Conservation (phyloP, 106 monocot genomes). For the Dendrobium chrysotoxum region DNA sequence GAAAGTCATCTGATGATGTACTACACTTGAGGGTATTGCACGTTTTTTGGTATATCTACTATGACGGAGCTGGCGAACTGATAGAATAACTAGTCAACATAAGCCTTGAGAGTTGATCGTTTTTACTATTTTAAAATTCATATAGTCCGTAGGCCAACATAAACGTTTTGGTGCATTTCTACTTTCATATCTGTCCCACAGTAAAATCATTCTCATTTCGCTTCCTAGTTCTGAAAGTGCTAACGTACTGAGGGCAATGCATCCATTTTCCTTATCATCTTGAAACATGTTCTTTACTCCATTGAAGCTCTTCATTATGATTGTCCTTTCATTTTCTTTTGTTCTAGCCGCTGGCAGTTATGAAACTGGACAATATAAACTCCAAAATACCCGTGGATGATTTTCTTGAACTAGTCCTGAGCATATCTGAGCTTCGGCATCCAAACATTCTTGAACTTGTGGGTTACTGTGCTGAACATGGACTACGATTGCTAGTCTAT, state of each 20-base stretch:
- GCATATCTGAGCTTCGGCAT: constrained; percentile 71
- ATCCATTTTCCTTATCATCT: not conserved
- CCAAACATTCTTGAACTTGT: constrained; percentile 82
- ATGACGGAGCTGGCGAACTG: not conserved
- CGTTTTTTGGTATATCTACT: not conserved
- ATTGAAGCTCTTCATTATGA: not conserved
- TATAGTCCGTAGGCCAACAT: not conserved
- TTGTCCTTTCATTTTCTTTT: constrained; percentile 6
- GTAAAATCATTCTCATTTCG: not conserved
- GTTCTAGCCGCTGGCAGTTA: constrained; percentile 65
- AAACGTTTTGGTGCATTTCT: not conserved
- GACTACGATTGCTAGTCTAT: constrained; percentile 75
- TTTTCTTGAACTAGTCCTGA: constrained; percentile 66
- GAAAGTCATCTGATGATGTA: not conserved
- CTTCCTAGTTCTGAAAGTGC: not conserved
- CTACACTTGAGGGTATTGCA: not conserved
- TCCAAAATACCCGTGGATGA: constrained; percentile 57
- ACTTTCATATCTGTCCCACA: not conserved
- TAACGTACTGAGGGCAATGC: not conserved
- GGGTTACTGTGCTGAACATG: constrained; percentile 94
- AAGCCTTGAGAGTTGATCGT: not conserved
- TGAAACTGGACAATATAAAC: constrained; percentile 76
- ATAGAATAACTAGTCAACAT: not conserved
- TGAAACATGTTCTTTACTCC: not conserved
- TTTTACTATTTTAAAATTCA: not conserved